These are phyloP conservation scores for Flaveria ramosissima DNA, from an alignment of 129 eudicot species.

Conservation along the genomic window DNA sequence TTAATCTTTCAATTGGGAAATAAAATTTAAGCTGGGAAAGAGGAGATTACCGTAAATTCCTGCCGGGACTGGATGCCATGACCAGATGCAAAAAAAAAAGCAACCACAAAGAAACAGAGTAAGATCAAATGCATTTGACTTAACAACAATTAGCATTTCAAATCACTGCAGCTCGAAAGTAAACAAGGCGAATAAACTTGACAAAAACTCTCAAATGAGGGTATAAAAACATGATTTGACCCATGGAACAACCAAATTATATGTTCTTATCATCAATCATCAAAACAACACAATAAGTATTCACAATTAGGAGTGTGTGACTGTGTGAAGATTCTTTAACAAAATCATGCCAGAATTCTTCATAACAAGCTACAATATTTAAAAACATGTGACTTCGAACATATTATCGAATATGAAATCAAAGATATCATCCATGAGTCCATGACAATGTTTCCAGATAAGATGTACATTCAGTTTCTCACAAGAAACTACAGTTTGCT, in stretches of 20 bases:
- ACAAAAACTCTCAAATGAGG: background rate
- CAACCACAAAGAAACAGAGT: conserved; percentile 36
- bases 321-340: background rate
- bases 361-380: background rate
- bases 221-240: conserved; percentile 3
- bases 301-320: conserved; percentile 1
- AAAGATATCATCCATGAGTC: background rate
- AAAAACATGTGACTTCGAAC: background rate
- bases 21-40: conserved; percentile 18
- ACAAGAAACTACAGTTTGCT: background rate
- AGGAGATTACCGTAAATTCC: conserved; percentile 84
- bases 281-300: conserved; percentile 16
- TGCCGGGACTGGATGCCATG: conserved; percentile 75
- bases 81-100: conserved; percentile 33
- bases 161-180: background rate
- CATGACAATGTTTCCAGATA: background rate
- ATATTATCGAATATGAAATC: background rate
- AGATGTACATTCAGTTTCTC: background rate
- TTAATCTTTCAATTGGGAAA: conserved; percentile 3
- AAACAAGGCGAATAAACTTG: background rate
- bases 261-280: conserved; percentile 5
- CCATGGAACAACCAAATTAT: too few species aligned
- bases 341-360: background rate
- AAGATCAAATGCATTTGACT: conserved; percentile 18
- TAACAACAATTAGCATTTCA: background rate